These are phyloP conservation scores for Monosporascus sp. DNA, from an alignment of 2,329 filamentous ascomycete species.

Conservation along the genomic window DNA sequence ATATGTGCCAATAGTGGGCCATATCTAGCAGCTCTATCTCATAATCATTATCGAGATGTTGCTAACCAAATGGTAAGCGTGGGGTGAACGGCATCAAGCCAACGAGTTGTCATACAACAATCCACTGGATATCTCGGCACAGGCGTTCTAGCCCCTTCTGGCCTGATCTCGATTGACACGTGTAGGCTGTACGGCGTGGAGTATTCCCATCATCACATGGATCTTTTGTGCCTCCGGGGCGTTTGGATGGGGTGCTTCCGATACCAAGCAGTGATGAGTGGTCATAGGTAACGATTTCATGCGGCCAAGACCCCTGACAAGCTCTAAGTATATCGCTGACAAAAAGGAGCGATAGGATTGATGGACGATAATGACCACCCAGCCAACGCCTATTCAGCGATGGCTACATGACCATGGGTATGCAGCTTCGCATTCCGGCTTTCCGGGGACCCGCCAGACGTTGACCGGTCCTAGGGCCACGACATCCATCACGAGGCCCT, in stretches of 20 bases:
- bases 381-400: not conserved
- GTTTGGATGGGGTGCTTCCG: too few relatives aligned
- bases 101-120: not conserved
- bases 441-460: not conserved
- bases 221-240: not conserved
- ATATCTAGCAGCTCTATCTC: not conserved
- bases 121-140: not conserved
- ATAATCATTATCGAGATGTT: not conserved
- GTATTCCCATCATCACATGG: not conserved
- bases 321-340: not conserved
- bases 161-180: not conserved
- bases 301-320: not conserved
- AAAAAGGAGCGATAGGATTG: not conserved
- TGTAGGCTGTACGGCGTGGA: not conserved
- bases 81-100: not conserved
- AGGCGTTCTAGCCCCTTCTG: not conserved
- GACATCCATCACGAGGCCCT: not conserved
- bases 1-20: not conserved
- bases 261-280: not conserved
- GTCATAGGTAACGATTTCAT: not conserved
- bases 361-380: not conserved
- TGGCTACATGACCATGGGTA: not conserved
- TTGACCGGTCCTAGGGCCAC: not conserved
- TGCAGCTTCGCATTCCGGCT: not conserved
- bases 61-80: not conserved